Evolutionary conservation across 305 asterid species (phyloP), one percentile per base, ranked within the genome.

Genomic region (Fraxinus xanthoxyloides): DNA sequence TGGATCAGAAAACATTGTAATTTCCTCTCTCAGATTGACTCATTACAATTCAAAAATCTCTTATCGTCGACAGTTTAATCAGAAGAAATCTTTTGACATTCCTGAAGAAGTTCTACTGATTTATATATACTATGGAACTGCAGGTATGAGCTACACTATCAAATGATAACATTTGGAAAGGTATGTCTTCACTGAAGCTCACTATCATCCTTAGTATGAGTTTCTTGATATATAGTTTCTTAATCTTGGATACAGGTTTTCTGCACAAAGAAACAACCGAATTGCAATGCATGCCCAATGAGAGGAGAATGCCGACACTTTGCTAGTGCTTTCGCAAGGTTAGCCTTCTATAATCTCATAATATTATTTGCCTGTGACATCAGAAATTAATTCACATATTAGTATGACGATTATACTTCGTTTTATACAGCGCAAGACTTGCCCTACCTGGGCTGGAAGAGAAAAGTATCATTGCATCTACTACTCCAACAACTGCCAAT

Each of bases 71-170:
- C 76, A 70, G 76, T 28, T 67, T 26, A 70, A 70, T 15, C 40
- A 80, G 76, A 70, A 86, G 80, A 48, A 70, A 26, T 70, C 8
- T 80, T 83, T 80, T 30, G 54, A 61, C 69, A 78, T 26, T 54
- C 51, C 72, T 80, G 74, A 84, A 70, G 74, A 85, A 70, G 75
- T 77, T 77, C 26, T 80, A 77, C 88, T 88, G 72, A 90, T 82
- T 84, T 73, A 80, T 78, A 80, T 78, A 56, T 85, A 40, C 74
- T 72, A 32, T 81, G 85, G 59, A 83, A 84, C 83, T 83, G 80
- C 93, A 95, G 99, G 92, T 96, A 96, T 82, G 99, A 96, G 87
- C 92, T 96, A 78, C 99, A 96, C 87, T 94, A 96, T 85, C 99
- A 96, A 86, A 90, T 96, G 98, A 96, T 96, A 78, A 96, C 99